Conservation (phyloP, 2,329 filamentous ascomycete species). For the Chalaropsis thielavioides region DNA sequence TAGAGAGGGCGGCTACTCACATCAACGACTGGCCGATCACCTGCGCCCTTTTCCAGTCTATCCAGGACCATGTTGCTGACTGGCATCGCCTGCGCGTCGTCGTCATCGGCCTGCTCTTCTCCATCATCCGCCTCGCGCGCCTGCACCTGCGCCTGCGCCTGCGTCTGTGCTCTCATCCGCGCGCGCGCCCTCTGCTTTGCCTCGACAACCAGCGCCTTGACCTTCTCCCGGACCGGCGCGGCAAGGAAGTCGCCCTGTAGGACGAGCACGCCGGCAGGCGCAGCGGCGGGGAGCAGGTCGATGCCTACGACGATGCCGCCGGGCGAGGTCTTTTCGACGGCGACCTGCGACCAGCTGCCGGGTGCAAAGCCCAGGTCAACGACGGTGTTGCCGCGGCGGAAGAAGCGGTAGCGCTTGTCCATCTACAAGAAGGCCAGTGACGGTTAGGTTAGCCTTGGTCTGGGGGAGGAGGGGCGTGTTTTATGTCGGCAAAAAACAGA, state of each 20-base stretch:
- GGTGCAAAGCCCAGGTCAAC: constrained; percentile 80
- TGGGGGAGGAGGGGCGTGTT: not conserved
- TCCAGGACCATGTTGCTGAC: not conserved
- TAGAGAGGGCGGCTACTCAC: not conserved
- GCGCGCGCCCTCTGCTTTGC: constrained; percentile 26
- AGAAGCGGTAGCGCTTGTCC: constrained; percentile 66
- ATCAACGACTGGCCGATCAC: constrained; percentile 4
- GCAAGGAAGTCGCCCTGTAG: constrained; percentile 91
- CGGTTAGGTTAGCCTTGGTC: not conserved
- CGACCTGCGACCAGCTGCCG: constrained; percentile 65
- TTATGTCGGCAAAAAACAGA: too few species aligned
- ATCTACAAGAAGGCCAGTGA: constrained; percentile 40
- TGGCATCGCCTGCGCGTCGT: not conserved
- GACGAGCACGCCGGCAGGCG: constrained; percentile 79
- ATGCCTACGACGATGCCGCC: constrained; percentile 74
- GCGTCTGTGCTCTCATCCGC: constrained; percentile 18
- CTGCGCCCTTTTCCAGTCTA: not conserved
- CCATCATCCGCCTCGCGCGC: constrained; percentile 17
- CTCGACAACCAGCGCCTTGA: constrained; percentile 59
- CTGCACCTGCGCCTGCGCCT: constrained; percentile 18
- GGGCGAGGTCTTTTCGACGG: constrained; percentile 61
- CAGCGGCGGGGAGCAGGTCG: constrained; percentile 83
- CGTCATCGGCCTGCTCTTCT: constrained; percentile 19
- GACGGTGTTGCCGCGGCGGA: constrained; percentile 67
- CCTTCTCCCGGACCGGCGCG: constrained; percentile 55